These are phyloP conservation scores for Ailanthus altissimus DNA, from an alignment of 345 rosid genomes.

Conservation along the genomic window DNA sequence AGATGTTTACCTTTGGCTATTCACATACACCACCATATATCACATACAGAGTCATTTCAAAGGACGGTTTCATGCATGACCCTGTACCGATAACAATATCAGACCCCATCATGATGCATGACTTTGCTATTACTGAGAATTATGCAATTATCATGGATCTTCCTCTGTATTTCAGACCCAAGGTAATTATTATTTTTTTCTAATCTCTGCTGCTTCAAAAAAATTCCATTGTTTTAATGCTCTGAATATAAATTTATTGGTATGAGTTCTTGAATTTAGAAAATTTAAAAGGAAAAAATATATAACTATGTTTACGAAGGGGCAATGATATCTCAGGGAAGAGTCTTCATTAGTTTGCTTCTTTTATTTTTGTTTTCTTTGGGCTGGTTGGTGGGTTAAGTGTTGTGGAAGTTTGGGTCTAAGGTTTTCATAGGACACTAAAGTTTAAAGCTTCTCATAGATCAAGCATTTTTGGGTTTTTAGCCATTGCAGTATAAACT, in stretches of 20 bases:
- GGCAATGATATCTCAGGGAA: background rate
- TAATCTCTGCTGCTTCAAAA: background rate
- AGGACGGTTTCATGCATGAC: slow-evolving; percentile 92
- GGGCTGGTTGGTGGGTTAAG: background rate
- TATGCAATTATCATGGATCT: slow-evolving; percentile 97
- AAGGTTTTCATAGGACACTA: background rate
- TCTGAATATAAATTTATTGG: background rate
- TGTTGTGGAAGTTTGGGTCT: background rate
- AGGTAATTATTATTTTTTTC: slow-evolving; percentile 46
- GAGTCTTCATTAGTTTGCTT: background rate
- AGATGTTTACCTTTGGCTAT: slow-evolving; percentile 98
- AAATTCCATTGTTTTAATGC: background rate
- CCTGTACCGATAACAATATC: slow-evolving; percentile 88
- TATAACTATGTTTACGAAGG: background rate
- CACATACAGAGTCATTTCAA: slow-evolving; percentile 91
- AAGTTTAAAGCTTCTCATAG: no score
- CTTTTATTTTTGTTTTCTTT: background rate
- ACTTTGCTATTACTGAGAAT: slow-evolving; percentile 93
- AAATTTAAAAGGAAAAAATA: background rate
- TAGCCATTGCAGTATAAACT: no score
- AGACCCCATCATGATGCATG: slow-evolving; percentile 95
- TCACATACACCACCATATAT: slow-evolving; percentile 77
- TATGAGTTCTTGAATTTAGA: background rate
- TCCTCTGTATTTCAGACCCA: slow-evolving; percentile 88
- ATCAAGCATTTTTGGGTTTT: no score